Conservation (phyloP, 2,329 filamentous ascomycete species). For the Capronia americana region DNA sequence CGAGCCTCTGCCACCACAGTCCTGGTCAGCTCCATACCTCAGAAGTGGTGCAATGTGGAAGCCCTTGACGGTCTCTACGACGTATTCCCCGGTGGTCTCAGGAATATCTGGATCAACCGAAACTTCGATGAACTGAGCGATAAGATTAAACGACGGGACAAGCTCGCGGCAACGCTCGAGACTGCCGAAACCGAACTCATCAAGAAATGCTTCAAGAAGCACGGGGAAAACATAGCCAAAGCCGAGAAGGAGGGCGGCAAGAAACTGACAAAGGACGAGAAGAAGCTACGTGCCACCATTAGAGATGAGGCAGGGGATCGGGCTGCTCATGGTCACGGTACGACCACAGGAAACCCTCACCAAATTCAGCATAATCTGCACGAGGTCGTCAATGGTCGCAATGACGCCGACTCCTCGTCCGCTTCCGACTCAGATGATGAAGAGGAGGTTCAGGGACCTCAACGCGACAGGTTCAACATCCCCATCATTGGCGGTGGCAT, state of each 20-base stretch:
- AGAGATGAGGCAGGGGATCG: slow-evolving; percentile 56
- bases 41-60: slow-evolving; percentile 86
- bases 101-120: slow-evolving; percentile 95
- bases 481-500: slow-evolving; percentile 59
- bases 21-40: slow-evolving; percentile 85
- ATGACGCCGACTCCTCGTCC: slow-evolving; percentile 26
- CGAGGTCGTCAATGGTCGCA: slow-evolving; percentile 48
- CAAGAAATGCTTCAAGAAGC: slow-evolving; percentile 75
- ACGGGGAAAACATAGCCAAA: slow-evolving; percentile 70
- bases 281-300: slow-evolving; percentile 55
- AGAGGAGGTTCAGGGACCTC: slow-evolving; percentile 38
- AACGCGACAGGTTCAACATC: slow-evolving; percentile 46
- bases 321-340: slow-evolving; percentile 57
- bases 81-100: slow-evolving; percentile 92
- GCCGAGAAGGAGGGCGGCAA: slow-evolving; percentile 69
- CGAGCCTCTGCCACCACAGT: slow-evolving; percentile 95
- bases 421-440: slow-evolving; percentile 43
- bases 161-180: slow-evolving; percentile 75
- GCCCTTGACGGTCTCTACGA: slow-evolving; percentile 86
- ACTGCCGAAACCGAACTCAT: slow-evolving; percentile 84
- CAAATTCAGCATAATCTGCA: slow-evolving; percentile 59
- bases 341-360: slow-evolving; percentile 64
- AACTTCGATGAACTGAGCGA: slow-evolving; percentile 82
- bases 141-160: slow-evolving; percentile 78
- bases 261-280: slow-evolving; percentile 44